A percentile compares a stretch with the other conserved stretches of the same genome.
phyloP scores from a whole-genome alignment of 495 filamentous ascomycete genomes.

The Penicillium riverlandense region DNA sequence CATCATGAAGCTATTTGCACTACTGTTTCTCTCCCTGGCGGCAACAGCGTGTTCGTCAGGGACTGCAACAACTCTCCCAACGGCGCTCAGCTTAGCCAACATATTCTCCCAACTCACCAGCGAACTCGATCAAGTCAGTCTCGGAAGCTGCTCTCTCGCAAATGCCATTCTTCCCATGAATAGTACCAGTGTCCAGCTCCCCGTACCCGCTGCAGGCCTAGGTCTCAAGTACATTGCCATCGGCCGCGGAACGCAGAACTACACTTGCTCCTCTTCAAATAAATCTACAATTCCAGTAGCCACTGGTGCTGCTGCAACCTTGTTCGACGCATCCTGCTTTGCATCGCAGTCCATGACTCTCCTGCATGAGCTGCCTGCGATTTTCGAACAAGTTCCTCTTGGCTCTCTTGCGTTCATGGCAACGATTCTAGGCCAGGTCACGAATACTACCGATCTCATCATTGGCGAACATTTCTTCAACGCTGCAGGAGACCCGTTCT shows the following conservation, averaged over 20 bases:
- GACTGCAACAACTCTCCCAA: not conserved
- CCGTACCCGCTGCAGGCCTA: conserved; percentile 34
- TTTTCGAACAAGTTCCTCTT: conserved; percentile 31
- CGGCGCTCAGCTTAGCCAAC: conserved; percentile 6
- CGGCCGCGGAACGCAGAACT: conserved; percentile 73
- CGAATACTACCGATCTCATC: conserved; percentile 24
- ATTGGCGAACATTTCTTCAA: conserved; percentile 66
- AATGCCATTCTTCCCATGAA: conserved; percentile 12
- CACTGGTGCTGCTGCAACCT: conserved; percentile 58
- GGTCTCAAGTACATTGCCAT: conserved; percentile 56
- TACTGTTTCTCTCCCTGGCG: not conserved
- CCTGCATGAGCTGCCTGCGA: conserved; percentile 26
- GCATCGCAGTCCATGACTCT: conserved; percentile 17
- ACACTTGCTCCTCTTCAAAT: conserved; percentile 49
- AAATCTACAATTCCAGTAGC: conserved; percentile 20
- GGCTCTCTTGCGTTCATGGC: conserved; percentile 26
- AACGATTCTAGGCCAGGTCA: conserved; percentile 10
- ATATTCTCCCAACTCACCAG: conserved; percentile 14
- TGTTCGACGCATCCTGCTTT: conserved; percentile 55
- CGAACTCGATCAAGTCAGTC: conserved; percentile 12
- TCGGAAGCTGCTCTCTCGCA: conserved; percentile 25
- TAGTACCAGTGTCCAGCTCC: conserved; percentile 25
- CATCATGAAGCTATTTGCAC: not conserved
- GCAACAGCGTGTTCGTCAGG: not conserved
- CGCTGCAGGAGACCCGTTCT: conserved; percentile 40